Evolutionary conservation across 257 asterid genomes (phyloP), one percentile per base, ranked within the genome.

Genomic region (Solanum commersonii): DNA sequence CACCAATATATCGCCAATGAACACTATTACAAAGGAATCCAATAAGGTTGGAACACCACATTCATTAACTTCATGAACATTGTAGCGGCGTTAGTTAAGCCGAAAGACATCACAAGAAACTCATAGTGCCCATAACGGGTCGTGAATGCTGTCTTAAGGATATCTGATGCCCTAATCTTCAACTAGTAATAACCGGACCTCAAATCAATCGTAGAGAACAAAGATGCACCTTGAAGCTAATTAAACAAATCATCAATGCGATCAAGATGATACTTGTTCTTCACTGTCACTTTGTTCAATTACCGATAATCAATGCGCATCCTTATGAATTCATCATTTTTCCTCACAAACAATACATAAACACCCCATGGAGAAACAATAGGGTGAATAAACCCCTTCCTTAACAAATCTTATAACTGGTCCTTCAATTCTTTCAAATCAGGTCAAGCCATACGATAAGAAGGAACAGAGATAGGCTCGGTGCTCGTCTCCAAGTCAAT

Each of bases 141-240:
- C 23, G 0, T 16, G 23, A 16, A 52, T 0, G 0, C 3, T 16
- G 4, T 16, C 60, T 16, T 18, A 52, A 9, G 23, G 10, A 52
- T 52, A 52, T 52, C 23, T 2, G 9, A 52, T 52, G 23, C 23
- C 63, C 23, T 16, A 16, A 52, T 6, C 9, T 52, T 16, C 23
- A 52, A 16, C 2, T 52, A 0, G 8, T 52, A 18, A 52, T 52
- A 52, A 52, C 3, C 20, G 22, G 0, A 16, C 63, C 23, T 52
- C 23, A 52, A 16, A 52, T 52, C 9, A 52, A 16, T 16, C 10
- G 0, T 52, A 16, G 9, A 52, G 8, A 52, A 16, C 23, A 6
- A 0, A 52, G 4, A 52, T 0, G 4, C 3, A 52, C 10, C 63
- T 0, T 52, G 10, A 16, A 52, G 23, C 1, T 16, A 4, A 52